Base-by-base conservation (phyloP, 2,329 filamentous ascomycete genomes). In the Chaetothyriales sp. region DNA sequence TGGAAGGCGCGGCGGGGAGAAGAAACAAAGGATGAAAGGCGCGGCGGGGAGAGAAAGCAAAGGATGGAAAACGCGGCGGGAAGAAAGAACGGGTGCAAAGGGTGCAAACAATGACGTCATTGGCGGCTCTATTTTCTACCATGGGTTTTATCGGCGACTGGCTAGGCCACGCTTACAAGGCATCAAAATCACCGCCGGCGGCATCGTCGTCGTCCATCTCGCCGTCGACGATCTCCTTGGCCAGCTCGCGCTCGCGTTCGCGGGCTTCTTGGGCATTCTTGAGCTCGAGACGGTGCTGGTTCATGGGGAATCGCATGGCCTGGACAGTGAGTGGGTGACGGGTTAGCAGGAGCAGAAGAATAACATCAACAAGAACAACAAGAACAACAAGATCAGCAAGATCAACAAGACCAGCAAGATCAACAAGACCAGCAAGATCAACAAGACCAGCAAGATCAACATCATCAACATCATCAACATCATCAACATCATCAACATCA, bases 261-360 rank as follows among this genome's bases (percentile, higher is more conserved):
- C 92, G 80, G n/a, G 92, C 92, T 71, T 98, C 94, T 69, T 97
- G 90, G 0, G 92, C 92, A 63, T 94, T 97, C 79, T 95, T 97
- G 51, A 98, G 78, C 71, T 98, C 92, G 51, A 97, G 77, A 18
- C 92, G 82, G 71, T 98, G 92, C 70, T 97, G 92, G 74, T 98
- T 95, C 90, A 97, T 97, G 2, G 92, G 92, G 72, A 97, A 98
- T 51, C 92, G 82, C 92, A 98, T 98, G 22, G 92, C 90, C 86
- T 90, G 54, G 45, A 46, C 46, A 18, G 50, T 50, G 48, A 55
- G 70, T 64, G 71, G 71, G 63, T 46, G 50, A 54, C 51, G 22
- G 18, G 50, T 10, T 47, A 37, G 7, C 3, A 43, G 22, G 22
- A 20, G 18, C 19, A 20, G 13, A 7, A 33, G 29, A 48, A 51